Base-by-base conservation (phyloP, 192 early-diverging fungal species). In the Bifiguratus adelaidae region DNA sequence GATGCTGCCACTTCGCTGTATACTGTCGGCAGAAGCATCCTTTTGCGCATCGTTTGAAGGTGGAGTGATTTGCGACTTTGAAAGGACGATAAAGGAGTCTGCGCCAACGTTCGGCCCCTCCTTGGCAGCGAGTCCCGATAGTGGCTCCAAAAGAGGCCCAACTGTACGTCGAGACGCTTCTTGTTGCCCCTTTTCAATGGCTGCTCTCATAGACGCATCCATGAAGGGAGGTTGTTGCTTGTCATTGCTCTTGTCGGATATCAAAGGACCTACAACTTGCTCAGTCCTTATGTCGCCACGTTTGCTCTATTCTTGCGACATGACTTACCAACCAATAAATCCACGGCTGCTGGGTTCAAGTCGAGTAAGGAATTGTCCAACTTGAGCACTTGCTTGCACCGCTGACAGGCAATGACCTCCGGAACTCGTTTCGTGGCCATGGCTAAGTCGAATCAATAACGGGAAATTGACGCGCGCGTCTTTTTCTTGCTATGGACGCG, bases 301-400 rank as follows among this genome's bases (percentile, higher is more conserved):
- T 54, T 48, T 38, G 56, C 46, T 36, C 51, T 52, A 12, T 60
- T 47, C 0, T 46, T 44, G 7, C 44, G 41, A 22, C n/a, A n/a
- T n/a, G n/a, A 40, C 40, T 43, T 54, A 78, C 78, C 76, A 16
- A 78, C 43, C 8, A 80, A 49, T 11, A 77, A 59, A 37, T 82
- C 78, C 5, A 61, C 57, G 1, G 74, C 53, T 6, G 66, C 46
- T 20, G 54, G 50, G 32, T 67, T 63, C 22, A 80, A 49, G 48
- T 80, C 76, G 29, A 65, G 48, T 13, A 85, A 37, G 13, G 78
- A 82, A 25, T 81, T 75, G 26, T 85, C 81, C 16, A 83, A 67
- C 24, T 61, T 62, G 8, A 85, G 60, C 7, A 69, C 71, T 29
- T 78, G 76, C 26, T 68, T 68, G 60, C 85, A 88, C 41, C 66